These are phyloP conservation scores for Xerocomus potaroensis DNA, from an alignment of 768 basidiomycete genomes.

Conservation along the genomic window DNA sequence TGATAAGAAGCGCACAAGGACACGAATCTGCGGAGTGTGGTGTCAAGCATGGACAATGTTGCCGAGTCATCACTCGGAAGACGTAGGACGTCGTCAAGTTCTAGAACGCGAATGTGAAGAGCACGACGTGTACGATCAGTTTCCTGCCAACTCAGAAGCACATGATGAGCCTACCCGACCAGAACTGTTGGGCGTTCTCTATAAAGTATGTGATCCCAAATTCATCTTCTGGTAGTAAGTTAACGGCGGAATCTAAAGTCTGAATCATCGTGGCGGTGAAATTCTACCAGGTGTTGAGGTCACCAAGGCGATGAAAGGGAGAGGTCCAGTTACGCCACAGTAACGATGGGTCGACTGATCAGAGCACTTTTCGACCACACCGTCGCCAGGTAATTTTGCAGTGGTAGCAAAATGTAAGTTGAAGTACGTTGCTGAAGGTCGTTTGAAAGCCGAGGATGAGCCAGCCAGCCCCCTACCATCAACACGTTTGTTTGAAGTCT, in stretches of 20 bases:
- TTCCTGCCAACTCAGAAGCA: too few relatives aligned
- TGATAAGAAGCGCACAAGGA: conserved; percentile 83
- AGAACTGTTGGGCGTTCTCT: conserved; percentile 82
- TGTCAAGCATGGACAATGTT: conserved; percentile 73
- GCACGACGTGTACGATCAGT: conserved; percentile 2
- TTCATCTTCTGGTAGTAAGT: conserved; percentile 46
- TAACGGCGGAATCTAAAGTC: conserved; percentile 13
- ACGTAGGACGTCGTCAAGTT: conserved; percentile 79
- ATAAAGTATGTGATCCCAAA: conserved; percentile 82
- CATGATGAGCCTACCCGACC: conserved; percentile 62
- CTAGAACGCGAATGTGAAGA: conserved; percentile 38
- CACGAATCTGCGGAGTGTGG: conserved; percentile 70
- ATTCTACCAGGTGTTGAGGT: conserved; percentile 1
- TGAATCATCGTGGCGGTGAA: conserved; percentile 14
- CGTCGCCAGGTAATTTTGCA: neutral
- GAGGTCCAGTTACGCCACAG: neutral
- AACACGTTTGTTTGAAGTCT: neutral
- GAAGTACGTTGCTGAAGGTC: neutral
- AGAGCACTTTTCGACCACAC: neutral
- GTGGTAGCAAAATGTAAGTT: neutral
- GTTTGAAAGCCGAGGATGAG: too few relatives aligned
- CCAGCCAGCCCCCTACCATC: too few relatives aligned
- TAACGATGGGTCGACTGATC: neutral
- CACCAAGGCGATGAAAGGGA: conserved; percentile 5
- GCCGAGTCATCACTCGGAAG: conserved; percentile 55